Conservation (phyloP, 495 filamentous ascomycete genomes). For the Acidiella bohemica region DNA sequence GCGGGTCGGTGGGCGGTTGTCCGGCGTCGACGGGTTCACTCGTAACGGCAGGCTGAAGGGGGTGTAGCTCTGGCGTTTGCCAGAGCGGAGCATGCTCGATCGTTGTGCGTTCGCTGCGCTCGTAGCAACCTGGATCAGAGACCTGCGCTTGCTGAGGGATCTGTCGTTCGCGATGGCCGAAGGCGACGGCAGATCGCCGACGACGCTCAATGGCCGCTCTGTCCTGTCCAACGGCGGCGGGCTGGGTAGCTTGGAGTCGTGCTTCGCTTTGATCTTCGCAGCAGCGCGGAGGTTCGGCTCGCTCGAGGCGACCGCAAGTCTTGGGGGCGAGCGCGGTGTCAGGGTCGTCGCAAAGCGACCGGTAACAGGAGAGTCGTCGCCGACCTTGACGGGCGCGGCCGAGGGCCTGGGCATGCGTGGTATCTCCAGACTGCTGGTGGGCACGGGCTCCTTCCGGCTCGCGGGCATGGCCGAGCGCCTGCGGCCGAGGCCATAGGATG, state of each 20-base stretch:
- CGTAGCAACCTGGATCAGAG: not conserved
- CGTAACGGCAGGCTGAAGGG: slow-evolving; percentile 15
- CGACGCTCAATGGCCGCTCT: slow-evolving; percentile 3
- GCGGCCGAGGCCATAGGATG: slow-evolving; percentile 14
- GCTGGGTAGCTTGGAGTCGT: slow-evolving; percentile 8
- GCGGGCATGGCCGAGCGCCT: slow-evolving; percentile 25
- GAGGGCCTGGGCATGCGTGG: not conserved
- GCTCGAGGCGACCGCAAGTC: slow-evolving; percentile 5
- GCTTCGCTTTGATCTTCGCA: not conserved
- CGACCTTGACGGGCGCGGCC: not conserved
- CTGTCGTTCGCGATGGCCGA: not conserved
- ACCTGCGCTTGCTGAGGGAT: slow-evolving; percentile 3
- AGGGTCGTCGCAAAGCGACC: slow-evolving; percentile 2
- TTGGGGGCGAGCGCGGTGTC: not conserved
- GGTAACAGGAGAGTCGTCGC: slow-evolving; percentile 2
- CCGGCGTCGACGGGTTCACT: slow-evolving; percentile 15
- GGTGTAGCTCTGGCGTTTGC: not conserved
- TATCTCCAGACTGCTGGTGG: slow-evolving; percentile 12
- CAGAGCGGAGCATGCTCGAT: not conserved
- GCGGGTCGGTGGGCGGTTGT: slow-evolving; percentile 5
- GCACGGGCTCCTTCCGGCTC: slow-evolving; percentile 17
- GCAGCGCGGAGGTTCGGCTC: slow-evolving; percentile 11
- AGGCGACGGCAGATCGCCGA: slow-evolving; percentile 11
- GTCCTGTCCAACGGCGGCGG: not conserved
- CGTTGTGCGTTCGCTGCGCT: not conserved